Evolutionary conservation across 495 filamentous ascomycete species (phyloP).

Genomic region (Penicillium lividum): DNA sequence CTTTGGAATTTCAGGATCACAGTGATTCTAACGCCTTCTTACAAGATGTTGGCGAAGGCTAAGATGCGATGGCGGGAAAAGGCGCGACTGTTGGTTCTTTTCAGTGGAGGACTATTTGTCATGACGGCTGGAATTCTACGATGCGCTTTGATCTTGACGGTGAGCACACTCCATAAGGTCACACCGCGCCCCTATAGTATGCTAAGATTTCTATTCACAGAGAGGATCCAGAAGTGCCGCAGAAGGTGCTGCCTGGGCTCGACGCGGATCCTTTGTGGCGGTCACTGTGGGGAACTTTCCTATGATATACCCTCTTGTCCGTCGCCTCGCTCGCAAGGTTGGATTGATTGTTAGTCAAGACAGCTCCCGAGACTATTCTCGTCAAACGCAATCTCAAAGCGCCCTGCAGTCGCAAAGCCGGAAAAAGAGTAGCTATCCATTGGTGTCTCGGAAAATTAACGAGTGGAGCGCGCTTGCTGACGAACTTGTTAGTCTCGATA

Average conservation of each 20-base stretch:
- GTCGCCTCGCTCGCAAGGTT: conserved; percentile 34
- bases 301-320: conserved; percentile 58
- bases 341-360: conserved; percentile 14
- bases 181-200: no score
- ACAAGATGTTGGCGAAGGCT: conserved; percentile 56
- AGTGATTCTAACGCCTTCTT: background rate
- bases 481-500: background rate
- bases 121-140: conserved; percentile 61
- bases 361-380: background rate
- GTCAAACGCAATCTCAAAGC: background rate
- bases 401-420: background rate
- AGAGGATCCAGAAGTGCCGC: conserved; percentile 48
- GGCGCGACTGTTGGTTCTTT: conserved; percentile 54
- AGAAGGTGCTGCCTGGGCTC: conserved; percentile 61
- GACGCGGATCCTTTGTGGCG: conserved; percentile 63
- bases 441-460: background rate
- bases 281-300: conserved; percentile 60
- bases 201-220: conserved; percentile 15
- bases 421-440: background rate
- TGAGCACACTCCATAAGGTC: conserved; percentile 19
- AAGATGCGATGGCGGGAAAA: conserved; percentile 53
- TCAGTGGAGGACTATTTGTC: conserved; percentile 59
- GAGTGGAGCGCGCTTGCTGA: background rate
- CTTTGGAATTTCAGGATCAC: background rate
- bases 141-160: conserved; percentile 56